Conservation (phyloP, 257 asterid genomes). For the Avicennia marina region DNA sequence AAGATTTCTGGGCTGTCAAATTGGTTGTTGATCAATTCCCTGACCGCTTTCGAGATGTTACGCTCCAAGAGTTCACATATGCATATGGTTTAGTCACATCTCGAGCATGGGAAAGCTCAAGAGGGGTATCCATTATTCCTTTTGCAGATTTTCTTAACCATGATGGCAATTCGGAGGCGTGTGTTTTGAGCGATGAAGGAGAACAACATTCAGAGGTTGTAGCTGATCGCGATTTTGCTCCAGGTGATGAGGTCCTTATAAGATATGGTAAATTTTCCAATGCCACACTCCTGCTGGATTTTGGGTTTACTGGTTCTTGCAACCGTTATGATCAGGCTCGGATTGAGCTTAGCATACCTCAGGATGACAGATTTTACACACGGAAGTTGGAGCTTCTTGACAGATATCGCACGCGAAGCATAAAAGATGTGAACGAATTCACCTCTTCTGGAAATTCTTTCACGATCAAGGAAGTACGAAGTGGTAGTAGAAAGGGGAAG, state of each 20-base stretch:
- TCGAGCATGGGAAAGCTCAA: constrained; percentile 84
- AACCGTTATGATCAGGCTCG: constrained; percentile 62
- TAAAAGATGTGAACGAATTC: constrained; percentile 43
- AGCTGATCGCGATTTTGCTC: constrained; percentile 63
- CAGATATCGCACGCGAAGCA: constrained; percentile 31
- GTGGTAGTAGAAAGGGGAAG: constrained; percentile 50
- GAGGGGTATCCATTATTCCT: constrained; percentile 78
- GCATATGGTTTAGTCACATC: constrained; percentile 76
- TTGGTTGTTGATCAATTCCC: constrained; percentile 39
- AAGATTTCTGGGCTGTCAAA: constrained; percentile 47
- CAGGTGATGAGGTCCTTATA: constrained; percentile 76
- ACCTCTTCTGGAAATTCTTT: constrained; percentile 43
- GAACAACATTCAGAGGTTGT: constrained; percentile 59
- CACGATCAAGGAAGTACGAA: constrained; percentile 58
- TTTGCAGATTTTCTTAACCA: constrained; percentile 87
- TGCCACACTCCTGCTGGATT: constrained; percentile 71
- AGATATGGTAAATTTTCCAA: constrained; percentile 74
- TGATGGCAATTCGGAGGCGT: constrained; percentile 52
- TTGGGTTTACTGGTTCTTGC: constrained; percentile 63
- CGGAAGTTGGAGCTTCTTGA: constrained; percentile 61
- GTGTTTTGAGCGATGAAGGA: constrained; percentile 47
- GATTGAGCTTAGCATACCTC: constrained; percentile 48
- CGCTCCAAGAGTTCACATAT: constrained; percentile 47
- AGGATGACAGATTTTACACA: constrained; percentile 40
- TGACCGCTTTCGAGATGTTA: constrained; percentile 28